Evolutionary conservation across 2,329 filamentous ascomycete genomes (phyloP).

Genomic region (Cladosporium sp.): DNA sequence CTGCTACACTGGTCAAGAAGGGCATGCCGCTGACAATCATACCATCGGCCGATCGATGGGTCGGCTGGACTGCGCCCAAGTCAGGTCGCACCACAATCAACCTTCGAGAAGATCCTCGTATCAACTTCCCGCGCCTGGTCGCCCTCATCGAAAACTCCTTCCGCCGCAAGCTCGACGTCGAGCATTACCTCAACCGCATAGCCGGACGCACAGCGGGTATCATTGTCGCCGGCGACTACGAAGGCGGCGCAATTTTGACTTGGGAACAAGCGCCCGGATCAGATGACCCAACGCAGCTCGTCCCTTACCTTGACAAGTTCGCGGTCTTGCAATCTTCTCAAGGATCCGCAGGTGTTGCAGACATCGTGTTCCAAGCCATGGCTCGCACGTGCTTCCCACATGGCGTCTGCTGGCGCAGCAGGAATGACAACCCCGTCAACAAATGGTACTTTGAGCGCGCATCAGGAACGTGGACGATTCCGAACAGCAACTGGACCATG

Average conservation of each 20-base stretch:
- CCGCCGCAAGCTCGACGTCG: constrained; percentile 75
- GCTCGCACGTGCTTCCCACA: constrained; percentile 82
- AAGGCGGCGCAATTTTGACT: constrained; percentile 90
- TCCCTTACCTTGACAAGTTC: constrained; percentile 97
- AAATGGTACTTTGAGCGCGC: constrained; percentile 99
- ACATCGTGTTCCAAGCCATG: constrained; percentile 96
- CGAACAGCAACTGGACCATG: constrained; percentile 90
- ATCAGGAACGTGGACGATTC: constrained; percentile 77
- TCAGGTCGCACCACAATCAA: constrained; percentile 62
- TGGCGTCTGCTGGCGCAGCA: constrained; percentile 89
- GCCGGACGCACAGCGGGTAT: constrained; percentile 80
- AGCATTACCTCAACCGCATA: constrained; percentile 80
- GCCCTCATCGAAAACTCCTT: constrained; percentile 95
- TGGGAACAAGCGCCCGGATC: constrained; percentile 73
- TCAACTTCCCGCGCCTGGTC: constrained; percentile 80
- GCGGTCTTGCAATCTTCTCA: constrained; percentile 86
- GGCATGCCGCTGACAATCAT: constrained; percentile 87
- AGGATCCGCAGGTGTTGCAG: constrained; percentile 81
- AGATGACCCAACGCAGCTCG: constrained; percentile 59
- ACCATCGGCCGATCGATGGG: constrained; percentile 62
- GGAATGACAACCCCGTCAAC: constrained; percentile 91
- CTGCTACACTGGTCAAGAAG: constrained; percentile 82
- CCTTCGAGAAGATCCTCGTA: constrained; percentile 70
- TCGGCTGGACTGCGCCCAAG: constrained; percentile 67
- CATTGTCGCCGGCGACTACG: constrained; percentile 94